Evolutionary conservation across 2,329 filamentous ascomycete species (phyloP).

Genomic region (Ophiostoma angusticollis): DNA sequence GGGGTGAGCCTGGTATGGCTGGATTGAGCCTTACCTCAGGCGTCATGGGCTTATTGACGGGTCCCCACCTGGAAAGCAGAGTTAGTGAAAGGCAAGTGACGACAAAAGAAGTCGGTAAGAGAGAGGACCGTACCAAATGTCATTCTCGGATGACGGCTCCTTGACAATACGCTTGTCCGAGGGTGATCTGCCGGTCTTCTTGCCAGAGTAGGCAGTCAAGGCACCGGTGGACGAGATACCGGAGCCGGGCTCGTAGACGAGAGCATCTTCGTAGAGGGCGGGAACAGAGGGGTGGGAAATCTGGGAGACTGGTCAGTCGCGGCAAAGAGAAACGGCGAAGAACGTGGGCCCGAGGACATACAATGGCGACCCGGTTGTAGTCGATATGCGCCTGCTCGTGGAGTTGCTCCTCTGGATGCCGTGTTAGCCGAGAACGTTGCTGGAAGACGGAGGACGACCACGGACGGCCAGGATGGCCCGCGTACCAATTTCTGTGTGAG

Average conservation of each 20-base stretch:
- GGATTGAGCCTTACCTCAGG: slow-evolving; percentile 69
- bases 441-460: not conserved
- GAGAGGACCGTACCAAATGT: slow-evolving; percentile 60
- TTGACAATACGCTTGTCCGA: slow-evolving; percentile 96
- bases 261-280: slow-evolving; percentile 95
- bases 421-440: not conserved
- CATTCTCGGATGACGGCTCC: slow-evolving; percentile 75
- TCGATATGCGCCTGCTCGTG: slow-evolving; percentile 98
- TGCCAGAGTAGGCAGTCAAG: slow-evolving; percentile 91
- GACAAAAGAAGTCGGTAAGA: not conserved
- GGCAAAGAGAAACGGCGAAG: not conserved
- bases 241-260: slow-evolving; percentile 92
- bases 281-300: slow-evolving; percentile 89
- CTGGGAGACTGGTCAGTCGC: slow-evolving; percentile 21
- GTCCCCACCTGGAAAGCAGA: slow-evolving; percentile 56
- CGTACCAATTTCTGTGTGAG: slow-evolving; percentile 82
- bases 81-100: slow-evolving; percentile 1
- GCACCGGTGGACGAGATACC: slow-evolving; percentile 94
- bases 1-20: slow-evolving; percentile 17
- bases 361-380: slow-evolving; percentile 96
- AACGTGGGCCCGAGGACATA: slow-evolving; percentile 33
- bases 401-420: slow-evolving; percentile 63
- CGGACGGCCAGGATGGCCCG: no score
- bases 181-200: slow-evolving; percentile 94
- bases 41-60: slow-evolving; percentile 98